Conservation (phyloP, 768 basidiomycete species). For the Collybiopsis confluens region DNA sequence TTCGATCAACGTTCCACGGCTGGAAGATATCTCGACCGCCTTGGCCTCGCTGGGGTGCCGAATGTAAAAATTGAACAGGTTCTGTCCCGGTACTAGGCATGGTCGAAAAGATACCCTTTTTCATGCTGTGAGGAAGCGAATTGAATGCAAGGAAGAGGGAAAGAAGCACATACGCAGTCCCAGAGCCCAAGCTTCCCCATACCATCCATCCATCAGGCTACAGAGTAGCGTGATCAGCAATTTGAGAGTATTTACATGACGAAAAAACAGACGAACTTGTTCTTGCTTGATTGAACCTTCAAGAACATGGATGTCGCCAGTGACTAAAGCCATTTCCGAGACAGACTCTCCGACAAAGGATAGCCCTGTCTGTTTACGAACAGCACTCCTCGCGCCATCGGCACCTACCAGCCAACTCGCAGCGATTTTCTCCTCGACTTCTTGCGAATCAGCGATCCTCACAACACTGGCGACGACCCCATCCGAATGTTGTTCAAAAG, state of each 20-base stretch:
- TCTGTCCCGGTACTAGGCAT: constrained; percentile 2
- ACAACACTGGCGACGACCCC: constrained; percentile 24
- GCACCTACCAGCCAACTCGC: constrained; percentile 34
- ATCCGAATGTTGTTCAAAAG: constrained; percentile 28
- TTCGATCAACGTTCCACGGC: constrained; percentile 24
- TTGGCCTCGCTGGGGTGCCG: neutral
- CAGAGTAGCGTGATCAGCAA: constrained; percentile 10
- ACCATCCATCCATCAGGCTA: constrained; percentile 12
- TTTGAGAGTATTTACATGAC: neutral
- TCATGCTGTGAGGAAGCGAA: no score
- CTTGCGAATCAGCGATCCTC: constrained; percentile 17
- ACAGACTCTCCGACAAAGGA: constrained; percentile 37
- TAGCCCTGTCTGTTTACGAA: no score
- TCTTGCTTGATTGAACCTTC: constrained; percentile 15
- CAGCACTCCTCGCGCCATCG: no score
- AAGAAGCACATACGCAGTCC: constrained; percentile 11
- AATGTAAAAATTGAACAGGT: constrained; percentile 1
- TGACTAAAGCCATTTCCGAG: constrained; percentile 19
- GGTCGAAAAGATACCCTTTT: constrained; percentile 6
- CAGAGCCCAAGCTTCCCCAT: constrained; percentile 14
- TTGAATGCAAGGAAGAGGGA: neutral
- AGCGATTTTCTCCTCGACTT: constrained; percentile 22
- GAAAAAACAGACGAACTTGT: neutral
- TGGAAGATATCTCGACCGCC: no score
- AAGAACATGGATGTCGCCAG: constrained; percentile 30